phyloP scores from a whole-genome alignment of 2,329 filamentous ascomycete species.

The Arthrobotrys megalospora region DNA sequence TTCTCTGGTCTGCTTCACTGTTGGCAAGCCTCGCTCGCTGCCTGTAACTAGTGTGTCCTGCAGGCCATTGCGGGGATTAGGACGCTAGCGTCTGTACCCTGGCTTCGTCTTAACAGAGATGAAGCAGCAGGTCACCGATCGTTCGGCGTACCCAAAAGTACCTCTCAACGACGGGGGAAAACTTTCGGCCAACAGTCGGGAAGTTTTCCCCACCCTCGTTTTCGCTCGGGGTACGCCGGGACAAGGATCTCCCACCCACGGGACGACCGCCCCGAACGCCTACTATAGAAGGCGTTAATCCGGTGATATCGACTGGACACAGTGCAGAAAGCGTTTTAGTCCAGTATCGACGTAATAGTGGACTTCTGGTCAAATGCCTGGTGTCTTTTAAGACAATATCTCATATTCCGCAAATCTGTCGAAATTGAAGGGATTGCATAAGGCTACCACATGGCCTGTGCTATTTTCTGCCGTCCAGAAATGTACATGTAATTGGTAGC shows the following conservation, averaged over 20 bases:
- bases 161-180: constrained; percentile 41
- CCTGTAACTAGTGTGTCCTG: constrained; percentile 42
- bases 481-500: constrained; percentile 10
- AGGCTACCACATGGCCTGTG: constrained; percentile 21
- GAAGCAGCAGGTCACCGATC: constrained; percentile 32
- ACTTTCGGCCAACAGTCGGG: constrained; percentile 5
- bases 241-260: constrained; percentile 1
- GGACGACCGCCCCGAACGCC: constrained; percentile 23
- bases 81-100: constrained; percentile 50
- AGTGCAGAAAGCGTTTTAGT: constrained; percentile 24
- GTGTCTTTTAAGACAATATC: constrained; percentile 42
- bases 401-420: constrained; percentile 58
- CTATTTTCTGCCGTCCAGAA: constrained; percentile 45
- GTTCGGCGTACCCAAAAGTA: constrained; percentile 56
- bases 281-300: constrained; percentile 32
- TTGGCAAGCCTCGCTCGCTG: constrained; percentile 50
- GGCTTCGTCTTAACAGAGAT: constrained; percentile 30
- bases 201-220: constrained; percentile 8
- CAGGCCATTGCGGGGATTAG: constrained; percentile 48
- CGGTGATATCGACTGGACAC: constrained; percentile 24
- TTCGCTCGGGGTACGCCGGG: constrained; percentile 7
- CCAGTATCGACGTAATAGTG: constrained; percentile 50
- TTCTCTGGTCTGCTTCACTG: constrained; percentile 3
- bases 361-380: constrained; percentile 38
- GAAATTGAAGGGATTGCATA: constrained; percentile 43